These are phyloP conservation scores for Hyaloscypha hepaticicola DNA, from an alignment of 495 filamentous ascomycete genomes.

Conservation along the genomic window DNA sequence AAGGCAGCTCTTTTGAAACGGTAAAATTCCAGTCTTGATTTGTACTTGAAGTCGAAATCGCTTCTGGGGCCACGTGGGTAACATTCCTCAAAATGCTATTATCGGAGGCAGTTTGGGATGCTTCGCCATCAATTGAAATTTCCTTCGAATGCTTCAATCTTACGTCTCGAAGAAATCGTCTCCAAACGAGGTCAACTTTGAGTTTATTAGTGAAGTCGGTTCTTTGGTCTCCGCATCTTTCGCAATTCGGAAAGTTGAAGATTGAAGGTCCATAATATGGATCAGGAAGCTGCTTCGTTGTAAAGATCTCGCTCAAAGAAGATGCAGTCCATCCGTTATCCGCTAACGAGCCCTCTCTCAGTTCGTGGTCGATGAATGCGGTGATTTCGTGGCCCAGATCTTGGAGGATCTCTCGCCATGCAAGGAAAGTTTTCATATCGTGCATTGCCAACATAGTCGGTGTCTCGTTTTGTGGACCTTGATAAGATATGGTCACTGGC, in stretches of 20 bases:
- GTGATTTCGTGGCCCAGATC: conserved; percentile 1
- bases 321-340: neutral
- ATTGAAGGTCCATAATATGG: too few species aligned
- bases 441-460: conserved; percentile 6
- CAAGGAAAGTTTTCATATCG: neutral
- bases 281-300: too few species aligned
- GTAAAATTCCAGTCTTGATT: neutral
- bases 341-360: neutral
- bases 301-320: neutral
- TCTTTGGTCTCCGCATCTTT: conserved; percentile 6
- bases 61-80: too few species aligned
- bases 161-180: conserved; percentile 5
- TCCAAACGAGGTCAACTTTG: conserved; percentile 11
- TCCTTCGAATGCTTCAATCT: neutral
- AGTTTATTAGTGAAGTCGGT: neutral
- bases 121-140: too few species aligned
- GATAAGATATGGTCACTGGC: neutral
- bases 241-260: neutral
- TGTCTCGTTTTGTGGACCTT: neutral
- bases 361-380: neutral
- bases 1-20: neutral
- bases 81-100: too few species aligned
- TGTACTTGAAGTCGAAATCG: neutral
- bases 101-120: too few species aligned
- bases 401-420: neutral